Conservation (phyloP, 108 stramenopile genomes). For the Stephanodiscus minutulus region DNA sequence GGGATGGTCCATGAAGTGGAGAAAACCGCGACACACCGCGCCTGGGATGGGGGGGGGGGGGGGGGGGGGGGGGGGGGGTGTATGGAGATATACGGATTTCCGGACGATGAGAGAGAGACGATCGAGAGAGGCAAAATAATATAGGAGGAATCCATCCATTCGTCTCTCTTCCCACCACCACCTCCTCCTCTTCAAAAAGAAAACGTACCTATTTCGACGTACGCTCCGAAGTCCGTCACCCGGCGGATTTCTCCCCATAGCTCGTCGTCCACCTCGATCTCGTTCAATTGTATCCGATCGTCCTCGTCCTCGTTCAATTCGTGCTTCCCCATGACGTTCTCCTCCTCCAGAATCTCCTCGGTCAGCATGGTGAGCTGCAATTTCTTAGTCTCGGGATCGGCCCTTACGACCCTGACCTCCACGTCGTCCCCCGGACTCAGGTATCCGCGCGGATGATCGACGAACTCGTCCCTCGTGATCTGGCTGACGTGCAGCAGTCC, state of each 20-base stretch:
- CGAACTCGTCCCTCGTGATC: slow-evolving; percentile 73
- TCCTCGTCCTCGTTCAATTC: slow-evolving; percentile 43
- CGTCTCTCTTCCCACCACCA: too few species aligned
- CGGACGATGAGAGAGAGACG: too few species aligned
- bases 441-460: slow-evolving; percentile 74
- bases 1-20: slow-evolving; percentile 95
- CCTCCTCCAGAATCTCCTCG: slow-evolving; percentile 47
- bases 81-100: background rate
- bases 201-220: slow-evolving; percentile 75
- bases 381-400: slow-evolving; percentile 68
- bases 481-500: slow-evolving; percentile 87
- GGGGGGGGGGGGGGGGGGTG: too few species aligned
- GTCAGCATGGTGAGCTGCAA: slow-evolving; percentile 83
- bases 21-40: slow-evolving; percentile 86
- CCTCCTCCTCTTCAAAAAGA: too few species aligned
- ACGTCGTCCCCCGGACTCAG: slow-evolving; percentile 79
- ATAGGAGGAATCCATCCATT: too few species aligned
- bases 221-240: slow-evolving; percentile 91
- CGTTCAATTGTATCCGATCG: slow-evolving; percentile 72
- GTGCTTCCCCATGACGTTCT: slow-evolving; percentile 34
- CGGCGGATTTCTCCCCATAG: slow-evolving; percentile 89
- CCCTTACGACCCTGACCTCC: slow-evolving; percentile 61
- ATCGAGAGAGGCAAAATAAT: too few species aligned
- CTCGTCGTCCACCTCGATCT: slow-evolving; percentile 85
- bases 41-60: background rate